Percentiles rank a stretch among this genome's conserved stretches.
Evolutionary conservation across 179 eudicot genomes (phyloP).

Genomic region (Beta lomatogona): DNA sequence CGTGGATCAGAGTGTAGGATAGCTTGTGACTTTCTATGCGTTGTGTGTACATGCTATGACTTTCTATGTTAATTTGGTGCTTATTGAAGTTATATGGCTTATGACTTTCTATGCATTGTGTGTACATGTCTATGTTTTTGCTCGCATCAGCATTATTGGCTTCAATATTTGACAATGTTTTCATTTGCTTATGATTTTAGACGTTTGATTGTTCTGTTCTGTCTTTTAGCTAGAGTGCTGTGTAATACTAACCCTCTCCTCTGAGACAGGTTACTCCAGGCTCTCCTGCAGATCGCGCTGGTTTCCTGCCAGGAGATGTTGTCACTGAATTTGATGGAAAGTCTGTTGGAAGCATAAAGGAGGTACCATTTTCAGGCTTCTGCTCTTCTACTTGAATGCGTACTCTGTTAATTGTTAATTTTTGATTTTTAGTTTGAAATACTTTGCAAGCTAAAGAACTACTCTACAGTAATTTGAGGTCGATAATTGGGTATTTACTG

Average conservation of each 20-base stretch:
- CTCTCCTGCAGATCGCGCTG: conserved; percentile 82
- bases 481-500: background rate
- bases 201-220: background rate
- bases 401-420: background rate
- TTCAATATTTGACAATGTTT: background rate
- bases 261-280: conserved; percentile 70
- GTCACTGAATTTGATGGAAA: conserved; percentile 63
- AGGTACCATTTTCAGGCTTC: conserved; percentile 40
- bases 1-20: background rate
- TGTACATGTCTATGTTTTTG: too few species aligned
- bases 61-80: background rate
- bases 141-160: background rate
- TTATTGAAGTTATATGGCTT: too few species aligned
- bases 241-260: background rate
- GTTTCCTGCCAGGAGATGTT: conserved; percentile 78
- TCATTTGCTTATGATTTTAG: background rate
- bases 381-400: background rate
- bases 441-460: background rate
- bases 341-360: conserved; percentile 70
- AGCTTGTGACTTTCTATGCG: background rate
- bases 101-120: too few species aligned
- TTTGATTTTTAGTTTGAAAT: too few species aligned
- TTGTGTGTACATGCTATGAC: background rate
- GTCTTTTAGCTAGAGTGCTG: background rate
- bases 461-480: background rate